These are phyloP conservation scores for Cercospora brassicicola DNA, from an alignment of 2,329 filamentous ascomycete species.

Conservation along the genomic window DNA sequence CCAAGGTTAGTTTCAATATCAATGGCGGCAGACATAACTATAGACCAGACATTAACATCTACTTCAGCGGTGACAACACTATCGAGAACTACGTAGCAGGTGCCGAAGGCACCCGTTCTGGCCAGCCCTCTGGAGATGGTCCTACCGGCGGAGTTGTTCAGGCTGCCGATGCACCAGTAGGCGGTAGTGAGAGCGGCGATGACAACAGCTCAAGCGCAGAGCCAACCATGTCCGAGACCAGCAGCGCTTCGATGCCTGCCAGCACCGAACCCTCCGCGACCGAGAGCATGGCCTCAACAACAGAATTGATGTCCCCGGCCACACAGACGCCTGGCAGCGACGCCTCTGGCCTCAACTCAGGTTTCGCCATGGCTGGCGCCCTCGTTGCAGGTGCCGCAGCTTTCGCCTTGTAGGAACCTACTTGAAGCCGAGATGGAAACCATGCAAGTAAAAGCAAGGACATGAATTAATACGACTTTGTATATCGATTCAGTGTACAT, in stretches of 20 bases:
- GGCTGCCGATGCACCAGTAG: neutral
- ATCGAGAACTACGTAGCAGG: neutral
- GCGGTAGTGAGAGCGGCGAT: neutral
- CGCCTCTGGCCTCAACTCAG: constrained; percentile 5
- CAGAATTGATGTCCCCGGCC: neutral
- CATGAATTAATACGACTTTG: neutral
- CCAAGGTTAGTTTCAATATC: neutral
- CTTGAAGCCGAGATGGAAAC: neutral
- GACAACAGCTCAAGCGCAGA: neutral
- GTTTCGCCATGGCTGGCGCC: constrained; percentile 11
- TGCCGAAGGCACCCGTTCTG: neutral
- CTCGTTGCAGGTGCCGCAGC: constrained; percentile 8
- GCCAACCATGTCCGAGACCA: neutral
- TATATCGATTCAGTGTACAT: neutral
- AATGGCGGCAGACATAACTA: neutral
- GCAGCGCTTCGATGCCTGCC: neutral
- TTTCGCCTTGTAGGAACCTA: constrained; percentile 6
- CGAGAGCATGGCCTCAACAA: neutral
- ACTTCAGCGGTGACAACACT: constrained; percentile 2
- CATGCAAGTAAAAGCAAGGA: neutral
- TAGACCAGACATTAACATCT: neutral
- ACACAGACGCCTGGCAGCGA: neutral
- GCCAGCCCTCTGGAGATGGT: neutral
- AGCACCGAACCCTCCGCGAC: neutral
- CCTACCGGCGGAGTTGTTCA: neutral